These are phyloP conservation scores for Pouteria campechiana DNA, from an alignment of 179 eudicot genomes.

Conservation along the genomic window DNA sequence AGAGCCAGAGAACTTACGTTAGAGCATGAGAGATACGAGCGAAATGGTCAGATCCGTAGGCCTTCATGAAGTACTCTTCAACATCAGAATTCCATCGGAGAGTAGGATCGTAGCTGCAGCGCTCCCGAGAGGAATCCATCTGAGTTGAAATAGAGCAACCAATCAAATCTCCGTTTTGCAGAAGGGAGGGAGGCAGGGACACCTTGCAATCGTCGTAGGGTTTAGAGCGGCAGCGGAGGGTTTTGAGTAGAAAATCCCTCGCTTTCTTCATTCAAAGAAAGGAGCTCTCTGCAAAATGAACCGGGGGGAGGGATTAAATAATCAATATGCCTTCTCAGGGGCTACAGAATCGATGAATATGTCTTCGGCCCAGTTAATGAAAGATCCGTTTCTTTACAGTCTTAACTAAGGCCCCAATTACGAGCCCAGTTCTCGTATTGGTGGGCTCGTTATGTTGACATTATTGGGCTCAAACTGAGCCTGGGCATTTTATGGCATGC, in stretches of 20 bases:
- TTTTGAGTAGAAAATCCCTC: conserved; percentile 19
- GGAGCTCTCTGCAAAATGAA: too few species aligned
- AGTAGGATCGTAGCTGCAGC: conserved; percentile 55
- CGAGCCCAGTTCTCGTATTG: too few species aligned
- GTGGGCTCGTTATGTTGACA: too few species aligned
- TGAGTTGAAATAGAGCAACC: not conserved
- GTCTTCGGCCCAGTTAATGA: too few species aligned
- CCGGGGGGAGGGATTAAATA: too few species aligned
- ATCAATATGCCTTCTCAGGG: too few species aligned
- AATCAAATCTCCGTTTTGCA: not conserved
- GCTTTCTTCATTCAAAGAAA: conserved; percentile 22
- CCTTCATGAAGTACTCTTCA: conserved; percentile 69
- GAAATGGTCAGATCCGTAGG: conserved; percentile 74
- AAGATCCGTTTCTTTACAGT: too few species aligned
- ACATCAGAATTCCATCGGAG: conserved; percentile 71
- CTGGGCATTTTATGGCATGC: too few species aligned
- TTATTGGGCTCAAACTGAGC: too few species aligned
- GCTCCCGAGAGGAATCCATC: conserved; percentile 53
- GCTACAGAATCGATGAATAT: too few species aligned
- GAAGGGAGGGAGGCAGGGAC: not conserved
- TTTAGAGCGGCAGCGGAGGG: conserved; percentile 14
- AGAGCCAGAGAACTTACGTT: conserved; percentile 15
- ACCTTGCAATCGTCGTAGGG: not conserved
- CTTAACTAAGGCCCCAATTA: too few species aligned
- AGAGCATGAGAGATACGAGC: conserved; percentile 62